phyloP scores from a whole-genome alignment of 106 monocot species.

The Apostasia ramifera region DNA sequence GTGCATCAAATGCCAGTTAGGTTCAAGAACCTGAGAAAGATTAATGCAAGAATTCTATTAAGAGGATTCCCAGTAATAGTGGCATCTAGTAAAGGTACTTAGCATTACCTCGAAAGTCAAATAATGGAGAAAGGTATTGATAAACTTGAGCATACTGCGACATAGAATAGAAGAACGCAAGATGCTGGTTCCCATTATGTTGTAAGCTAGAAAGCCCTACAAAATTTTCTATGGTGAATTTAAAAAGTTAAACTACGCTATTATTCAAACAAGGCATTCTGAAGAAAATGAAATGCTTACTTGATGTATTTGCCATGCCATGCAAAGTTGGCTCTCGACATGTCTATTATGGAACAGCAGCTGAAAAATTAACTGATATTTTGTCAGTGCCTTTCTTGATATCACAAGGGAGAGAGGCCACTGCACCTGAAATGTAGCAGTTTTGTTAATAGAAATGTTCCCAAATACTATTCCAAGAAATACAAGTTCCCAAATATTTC shows the following conservation, averaged over 20 bases:
- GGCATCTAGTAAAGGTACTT: background rate
- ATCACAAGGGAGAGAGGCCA: conserved; percentile 97
- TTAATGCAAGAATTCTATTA: conserved; percentile 1
- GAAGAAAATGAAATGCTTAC: conserved; percentile 30
- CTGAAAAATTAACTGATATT: conserved; percentile 95
- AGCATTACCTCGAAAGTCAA: conserved; percentile 83
- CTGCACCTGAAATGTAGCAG: conserved; percentile 51
- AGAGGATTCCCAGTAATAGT: background rate
- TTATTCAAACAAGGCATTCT: background rate
- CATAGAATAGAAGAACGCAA: conserved; percentile 84
- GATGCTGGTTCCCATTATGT: conserved; percentile 67
- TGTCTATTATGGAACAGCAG: conserved; percentile 95
- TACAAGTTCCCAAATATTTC: background rate
- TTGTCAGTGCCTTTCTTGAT: conserved; percentile 84
- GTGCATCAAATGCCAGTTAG: conserved; percentile 99
- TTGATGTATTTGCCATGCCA: conserved; percentile 98
- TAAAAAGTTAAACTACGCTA: background rate
- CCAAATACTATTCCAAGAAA: background rate
- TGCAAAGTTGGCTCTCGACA: conserved; percentile 83
- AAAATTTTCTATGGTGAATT: conserved; percentile 2
- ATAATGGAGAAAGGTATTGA: conserved; percentile 95
- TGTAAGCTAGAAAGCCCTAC: conserved; percentile 69
- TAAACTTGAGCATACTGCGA: conserved; percentile 95
- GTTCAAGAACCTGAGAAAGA: conserved; percentile 83
- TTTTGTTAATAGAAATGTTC: background rate